Evolutionary conservation across 1,284 basidiomycete genomes (phyloP).

Genomic region (Pseudozyma thailandica): DNA sequence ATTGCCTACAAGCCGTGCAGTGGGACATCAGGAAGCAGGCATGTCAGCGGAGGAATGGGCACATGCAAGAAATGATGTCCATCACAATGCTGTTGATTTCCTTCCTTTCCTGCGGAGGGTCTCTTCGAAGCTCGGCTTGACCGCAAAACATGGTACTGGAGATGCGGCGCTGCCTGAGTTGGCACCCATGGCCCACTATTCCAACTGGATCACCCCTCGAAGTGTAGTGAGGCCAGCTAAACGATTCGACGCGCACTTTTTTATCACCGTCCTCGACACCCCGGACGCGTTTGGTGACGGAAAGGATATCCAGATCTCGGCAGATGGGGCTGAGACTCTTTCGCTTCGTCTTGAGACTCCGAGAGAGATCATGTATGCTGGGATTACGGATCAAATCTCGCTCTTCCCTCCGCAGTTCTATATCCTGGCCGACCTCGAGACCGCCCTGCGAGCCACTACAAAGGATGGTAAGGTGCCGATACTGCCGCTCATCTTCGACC

Average conservation of each 20-base stretch:
- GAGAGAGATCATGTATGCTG: conserved; percentile 45
- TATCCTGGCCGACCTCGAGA: conserved; percentile 55
- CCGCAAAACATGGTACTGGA: conserved; percentile 4
- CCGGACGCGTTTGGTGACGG: conserved; percentile 44
- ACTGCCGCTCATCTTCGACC: conserved; percentile 50
- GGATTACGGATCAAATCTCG: conserved; percentile 52
- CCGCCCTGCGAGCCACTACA: conserved; percentile 24
- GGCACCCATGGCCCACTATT: conserved; percentile 53
- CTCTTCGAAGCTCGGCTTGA: conserved; percentile 24
- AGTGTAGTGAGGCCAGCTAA: conserved; percentile 59
- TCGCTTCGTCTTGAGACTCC: conserved; percentile 51
- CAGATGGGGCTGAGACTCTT: conserved; percentile 57
- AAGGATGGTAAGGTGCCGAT: conserved; percentile 14
- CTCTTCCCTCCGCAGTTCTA: conserved; percentile 64
- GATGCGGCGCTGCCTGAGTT: conserved; percentile 25
- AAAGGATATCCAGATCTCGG: conserved; percentile 42
- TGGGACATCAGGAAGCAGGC: conserved; percentile 55
- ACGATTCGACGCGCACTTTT: conserved; percentile 63
- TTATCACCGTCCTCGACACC: conserved; percentile 56
- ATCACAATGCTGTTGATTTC: conserved; percentile 59
- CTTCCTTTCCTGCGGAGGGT: conserved; percentile 49
- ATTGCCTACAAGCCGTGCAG: conserved; percentile 50
- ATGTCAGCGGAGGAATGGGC: conserved; percentile 55
- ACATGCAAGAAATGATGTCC: conserved; percentile 52
- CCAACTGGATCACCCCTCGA: conserved; percentile 63